Conservation (phyloP, 768 basidiomycete genomes). For the Phylloporus scabripes region DNA sequence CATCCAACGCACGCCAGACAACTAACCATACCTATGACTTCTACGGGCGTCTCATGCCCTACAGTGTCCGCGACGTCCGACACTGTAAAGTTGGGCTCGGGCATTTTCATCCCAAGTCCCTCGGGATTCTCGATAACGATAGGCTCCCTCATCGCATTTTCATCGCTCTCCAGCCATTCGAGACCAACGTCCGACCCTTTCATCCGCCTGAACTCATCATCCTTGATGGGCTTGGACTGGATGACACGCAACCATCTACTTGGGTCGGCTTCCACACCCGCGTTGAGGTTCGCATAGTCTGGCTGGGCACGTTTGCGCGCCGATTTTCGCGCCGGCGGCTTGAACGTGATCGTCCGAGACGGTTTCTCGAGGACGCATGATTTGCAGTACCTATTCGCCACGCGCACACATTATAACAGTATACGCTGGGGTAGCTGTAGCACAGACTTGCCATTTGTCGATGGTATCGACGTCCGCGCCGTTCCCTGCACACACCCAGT, state of each 20-base stretch:
- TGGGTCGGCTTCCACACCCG: slow-evolving; percentile 56
- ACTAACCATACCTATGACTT: slow-evolving; percentile 75
- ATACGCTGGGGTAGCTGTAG: slow-evolving; percentile 10
- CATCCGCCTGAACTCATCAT: slow-evolving; percentile 63
- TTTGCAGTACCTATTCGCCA: slow-evolving; percentile 58
- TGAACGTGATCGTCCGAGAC: slow-evolving; percentile 62
- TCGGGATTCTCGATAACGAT: slow-evolving; percentile 74
- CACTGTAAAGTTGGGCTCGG: slow-evolving; percentile 62
- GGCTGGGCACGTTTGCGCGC: slow-evolving; percentile 65
- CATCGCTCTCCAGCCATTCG: slow-evolving; percentile 71
- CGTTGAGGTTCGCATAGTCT: slow-evolving; percentile 75
- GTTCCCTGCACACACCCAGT: slow-evolving; percentile 75
- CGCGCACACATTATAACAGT: slow-evolving; percentile 10
- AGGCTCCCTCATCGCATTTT: slow-evolving; percentile 74
- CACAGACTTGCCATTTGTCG: slow-evolving; percentile 64
- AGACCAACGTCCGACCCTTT: slow-evolving; percentile 58
- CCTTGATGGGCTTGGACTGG: slow-evolving; percentile 58
- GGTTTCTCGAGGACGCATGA: slow-evolving; percentile 57
- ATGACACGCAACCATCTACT: slow-evolving; percentile 64
- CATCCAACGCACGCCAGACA: slow-evolving; percentile 1
- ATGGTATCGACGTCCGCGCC: slow-evolving; percentile 59
- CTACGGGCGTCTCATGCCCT: slow-evolving; percentile 73
- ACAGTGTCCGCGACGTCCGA: slow-evolving; percentile 75
- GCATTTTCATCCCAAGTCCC: slow-evolving; percentile 90
- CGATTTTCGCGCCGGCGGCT: slow-evolving; percentile 77